These are phyloP conservation scores for Starmera dryadoides DNA, from an alignment of 805 yeast species.

Conservation along the genomic window DNA sequence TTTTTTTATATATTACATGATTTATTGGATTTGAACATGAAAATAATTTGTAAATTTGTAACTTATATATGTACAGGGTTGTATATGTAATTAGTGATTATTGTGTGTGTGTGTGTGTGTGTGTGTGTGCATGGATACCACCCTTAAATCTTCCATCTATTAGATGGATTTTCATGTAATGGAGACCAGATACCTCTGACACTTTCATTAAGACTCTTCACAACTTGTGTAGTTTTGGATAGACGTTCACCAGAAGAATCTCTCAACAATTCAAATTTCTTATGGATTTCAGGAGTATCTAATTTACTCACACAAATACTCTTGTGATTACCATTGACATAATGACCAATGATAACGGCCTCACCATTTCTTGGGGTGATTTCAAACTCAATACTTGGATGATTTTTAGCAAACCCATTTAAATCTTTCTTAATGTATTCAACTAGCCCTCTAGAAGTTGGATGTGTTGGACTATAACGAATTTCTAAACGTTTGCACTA, in stretches of 20 bases:
- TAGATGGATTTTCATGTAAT: constrained; percentile 58
- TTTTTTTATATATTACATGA: too few relatives aligned
- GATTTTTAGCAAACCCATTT: constrained; percentile 44
- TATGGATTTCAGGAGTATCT: constrained; percentile 50
- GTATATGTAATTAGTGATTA: too few relatives aligned
- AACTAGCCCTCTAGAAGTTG: constrained; percentile 81
- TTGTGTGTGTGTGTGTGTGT: neutral
- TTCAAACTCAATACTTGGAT: constrained; percentile 68
- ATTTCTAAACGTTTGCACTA: constrained; percentile 65
- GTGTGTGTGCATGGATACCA: neutral
- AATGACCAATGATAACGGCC: constrained; percentile 64
- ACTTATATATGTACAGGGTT: neutral
- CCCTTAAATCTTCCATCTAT: constrained; percentile 38
- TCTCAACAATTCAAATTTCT: constrained; percentile 55
- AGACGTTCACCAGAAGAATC: constrained; percentile 63
- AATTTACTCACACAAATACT: constrained; percentile 74
- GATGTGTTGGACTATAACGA: constrained; percentile 93
- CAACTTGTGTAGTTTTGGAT: constrained; percentile 64
- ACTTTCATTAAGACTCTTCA: constrained; percentile 69
- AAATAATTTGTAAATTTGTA: neutral
- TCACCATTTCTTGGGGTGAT: constrained; percentile 72
- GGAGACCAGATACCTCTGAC: constrained; percentile 99
- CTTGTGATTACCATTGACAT: constrained; percentile 38
- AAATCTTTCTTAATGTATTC: constrained; percentile 53
- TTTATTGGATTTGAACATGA: too few relatives aligned